Evolutionary conservation across 345 rosid species (phyloP), one percentile per base, ranked within the genome.

Genomic region (Citropsis articulata): DNA sequence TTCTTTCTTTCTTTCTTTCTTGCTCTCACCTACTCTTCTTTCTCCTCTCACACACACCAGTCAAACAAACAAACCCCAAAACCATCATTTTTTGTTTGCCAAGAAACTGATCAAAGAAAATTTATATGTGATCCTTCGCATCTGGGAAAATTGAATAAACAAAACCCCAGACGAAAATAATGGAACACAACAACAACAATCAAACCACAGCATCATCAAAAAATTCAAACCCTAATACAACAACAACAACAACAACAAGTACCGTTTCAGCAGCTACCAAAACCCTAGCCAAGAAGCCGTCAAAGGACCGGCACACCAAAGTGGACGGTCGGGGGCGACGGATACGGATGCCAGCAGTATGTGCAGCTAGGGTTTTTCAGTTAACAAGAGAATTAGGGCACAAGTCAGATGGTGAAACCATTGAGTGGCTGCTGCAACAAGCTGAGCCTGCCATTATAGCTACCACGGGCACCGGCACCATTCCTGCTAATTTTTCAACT

Each of bases 301-400:
- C 85, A 40, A 88, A 88, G 77, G 91, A 88, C 73, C 85, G 91
- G 28, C 91, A 88, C 72, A 88, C 91, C 65, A 88, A 88, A 70
- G 91, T 88, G 3, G 91, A 88, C 10, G 91, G 91, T 40, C 86
- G 91, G 3, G 91, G 91, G 31, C 85, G 91, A 1, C 82, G 91
- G 55, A 88, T 88, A 82, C 85, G 91, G 24, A 88, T 88, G 91
- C 91, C 91, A 21, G 88, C 88, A 45, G 31, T 86, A 33, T 88
- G 91, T 72, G 91, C 91, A 0, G 91, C 91, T 10, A 78, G 91
- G 25, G 91, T 88, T 21, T 88, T 88, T 55, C 91, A 88, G 70
- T 79, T 88, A 21, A 88, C 89, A 2, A 80, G 91, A 50, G 91
- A 88, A 70, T 72, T 88, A 14, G 88, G 91, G 24, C 91, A 88